Evolutionary conservation across 2,329 filamentous ascomycete species (phyloP).

Genomic region (Metarhizium anisopliae): DNA sequence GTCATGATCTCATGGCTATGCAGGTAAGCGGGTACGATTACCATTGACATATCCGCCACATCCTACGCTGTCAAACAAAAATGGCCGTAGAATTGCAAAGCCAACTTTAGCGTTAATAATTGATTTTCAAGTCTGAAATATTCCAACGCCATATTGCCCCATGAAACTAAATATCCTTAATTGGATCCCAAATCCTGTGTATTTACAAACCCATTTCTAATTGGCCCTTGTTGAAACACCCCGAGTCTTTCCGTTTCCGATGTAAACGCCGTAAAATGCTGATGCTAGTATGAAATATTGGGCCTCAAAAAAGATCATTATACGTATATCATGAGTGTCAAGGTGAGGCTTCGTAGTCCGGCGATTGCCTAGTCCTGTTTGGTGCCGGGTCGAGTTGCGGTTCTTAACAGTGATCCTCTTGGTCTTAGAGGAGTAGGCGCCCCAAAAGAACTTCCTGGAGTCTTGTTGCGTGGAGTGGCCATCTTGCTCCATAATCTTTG

Average conservation of each 20-base stretch:
- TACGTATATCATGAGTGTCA: not conserved
- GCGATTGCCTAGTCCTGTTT: constrained; percentile 9
- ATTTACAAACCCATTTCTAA: not conserved
- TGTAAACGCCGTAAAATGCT: not conserved
- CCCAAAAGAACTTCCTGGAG: constrained; percentile 22
- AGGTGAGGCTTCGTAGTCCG: not conserved
- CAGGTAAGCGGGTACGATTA: constrained; percentile 19
- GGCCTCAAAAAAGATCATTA: not conserved
- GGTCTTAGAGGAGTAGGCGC: constrained; percentile 28
- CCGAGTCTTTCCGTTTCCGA: too few relatives aligned
- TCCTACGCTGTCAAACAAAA: not conserved
- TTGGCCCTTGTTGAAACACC: not conserved
- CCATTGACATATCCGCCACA: not conserved
- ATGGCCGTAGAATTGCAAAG: not conserved
- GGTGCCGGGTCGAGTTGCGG: constrained; percentile 18
- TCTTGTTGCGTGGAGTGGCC: constrained; percentile 30
- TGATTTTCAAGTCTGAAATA: not conserved
- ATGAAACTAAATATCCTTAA: not conserved
- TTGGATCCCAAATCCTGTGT: not conserved
- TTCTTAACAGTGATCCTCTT: constrained; percentile 29
- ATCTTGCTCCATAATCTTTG: constrained; percentile 59
- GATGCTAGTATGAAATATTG: not conserved
- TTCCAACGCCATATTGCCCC: not conserved
- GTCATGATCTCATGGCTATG: constrained; percentile 17
- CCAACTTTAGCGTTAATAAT: not conserved